A percentile compares a stretch with the other conserved stretches of the same genome.
Evolutionary conservation across 805 yeast species (phyloP).

Genomic region (Barnettozyma salicaria): DNA sequence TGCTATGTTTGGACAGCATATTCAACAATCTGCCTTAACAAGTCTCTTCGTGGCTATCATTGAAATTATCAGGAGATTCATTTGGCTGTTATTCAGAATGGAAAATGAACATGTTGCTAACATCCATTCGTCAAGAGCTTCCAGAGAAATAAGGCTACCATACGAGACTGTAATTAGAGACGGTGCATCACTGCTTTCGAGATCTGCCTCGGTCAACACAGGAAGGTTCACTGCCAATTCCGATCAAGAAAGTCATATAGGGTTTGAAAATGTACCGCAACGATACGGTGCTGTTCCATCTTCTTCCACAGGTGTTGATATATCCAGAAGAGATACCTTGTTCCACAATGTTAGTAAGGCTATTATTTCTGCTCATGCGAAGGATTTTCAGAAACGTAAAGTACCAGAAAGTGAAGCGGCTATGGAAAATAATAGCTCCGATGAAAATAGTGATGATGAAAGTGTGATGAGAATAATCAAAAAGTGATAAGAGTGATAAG

Average conservation of each 20-base stretch:
- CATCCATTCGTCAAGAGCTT: conserved; percentile 77
- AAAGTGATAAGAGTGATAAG: too few relatives aligned
- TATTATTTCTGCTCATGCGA: conserved; percentile 71
- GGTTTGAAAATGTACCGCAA: conserved; percentile 2
- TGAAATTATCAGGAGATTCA: conserved; percentile 73
- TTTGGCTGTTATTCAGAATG: conserved; percentile 90
- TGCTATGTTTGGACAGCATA: conserved; percentile 65
- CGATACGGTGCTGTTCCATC: background rate
- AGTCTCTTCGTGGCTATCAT: conserved; percentile 80
- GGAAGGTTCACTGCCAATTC: background rate
- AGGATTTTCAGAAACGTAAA: conserved; percentile 60
- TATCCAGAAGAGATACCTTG: conserved; percentile 20
- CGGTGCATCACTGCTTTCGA: conserved; percentile 23
- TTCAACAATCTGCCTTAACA: conserved; percentile 83
- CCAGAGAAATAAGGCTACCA: conserved; percentile 83
- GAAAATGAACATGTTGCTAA: conserved; percentile 96
- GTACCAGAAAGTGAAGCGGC: conserved; percentile 15
- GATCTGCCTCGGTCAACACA: background rate
- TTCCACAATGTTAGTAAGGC: conserved; percentile 45
- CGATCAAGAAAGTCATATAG: conserved; percentile 12
- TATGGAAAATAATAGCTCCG: conserved; percentile 19
- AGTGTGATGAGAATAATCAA: too few relatives aligned
- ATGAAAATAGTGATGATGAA: conserved; percentile 30
- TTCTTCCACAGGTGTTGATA: background rate
- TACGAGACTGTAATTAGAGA: conserved; percentile 42